These are phyloP conservation scores for Immersiella caudata DNA, from an alignment of 495 filamentous ascomycete species.

Conservation along the genomic window DNA sequence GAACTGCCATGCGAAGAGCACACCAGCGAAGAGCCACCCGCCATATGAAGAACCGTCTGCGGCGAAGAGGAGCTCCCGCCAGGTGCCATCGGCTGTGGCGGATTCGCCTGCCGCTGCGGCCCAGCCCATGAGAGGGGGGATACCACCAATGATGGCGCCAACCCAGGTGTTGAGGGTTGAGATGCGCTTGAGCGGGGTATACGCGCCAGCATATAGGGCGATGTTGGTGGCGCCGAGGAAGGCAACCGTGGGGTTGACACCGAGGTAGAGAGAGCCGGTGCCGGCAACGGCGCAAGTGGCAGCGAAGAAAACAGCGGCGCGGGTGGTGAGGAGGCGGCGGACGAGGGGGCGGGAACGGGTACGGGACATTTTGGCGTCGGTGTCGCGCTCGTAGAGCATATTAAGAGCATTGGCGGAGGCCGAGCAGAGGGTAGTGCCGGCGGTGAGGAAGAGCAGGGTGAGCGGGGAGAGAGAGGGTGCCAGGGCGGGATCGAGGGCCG, in stretches of 20 bases:
- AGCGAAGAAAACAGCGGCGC: conserved; percentile 80
- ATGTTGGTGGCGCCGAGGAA: conserved; percentile 87
- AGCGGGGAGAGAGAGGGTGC: conserved; percentile 86
- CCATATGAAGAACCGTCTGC: conserved; percentile 61
- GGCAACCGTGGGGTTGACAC: conserved; percentile 91
- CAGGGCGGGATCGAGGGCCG: conserved; percentile 56
- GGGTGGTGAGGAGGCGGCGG: conserved; percentile 73
- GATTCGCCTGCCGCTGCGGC: conserved; percentile 87
- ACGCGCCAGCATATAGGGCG: conserved; percentile 82
- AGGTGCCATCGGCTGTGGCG: conserved; percentile 70
- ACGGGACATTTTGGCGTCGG: conserved; percentile 89
- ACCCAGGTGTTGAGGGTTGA: conserved; percentile 93
- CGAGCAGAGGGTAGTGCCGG: conserved; percentile 81
- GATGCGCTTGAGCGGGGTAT: conserved; percentile 89
- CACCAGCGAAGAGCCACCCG: conserved; percentile 83
- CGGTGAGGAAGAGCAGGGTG: conserved; percentile 89
- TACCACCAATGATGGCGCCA: conserved; percentile 88
- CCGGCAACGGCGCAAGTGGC: conserved; percentile 67
- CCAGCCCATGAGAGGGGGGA: conserved; percentile 98
- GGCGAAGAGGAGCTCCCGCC: conserved; percentile 73
- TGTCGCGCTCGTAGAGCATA: conserved; percentile 91
- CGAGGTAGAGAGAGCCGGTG: conserved; percentile 72
- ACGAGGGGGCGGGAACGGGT: conserved; percentile 90
- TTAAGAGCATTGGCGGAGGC: conserved; percentile 92
- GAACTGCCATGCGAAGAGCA: conserved; percentile 97